Conservation (phyloP, 2,329 filamentous ascomycete species). For the Colletotrichum abscissum region DNA sequence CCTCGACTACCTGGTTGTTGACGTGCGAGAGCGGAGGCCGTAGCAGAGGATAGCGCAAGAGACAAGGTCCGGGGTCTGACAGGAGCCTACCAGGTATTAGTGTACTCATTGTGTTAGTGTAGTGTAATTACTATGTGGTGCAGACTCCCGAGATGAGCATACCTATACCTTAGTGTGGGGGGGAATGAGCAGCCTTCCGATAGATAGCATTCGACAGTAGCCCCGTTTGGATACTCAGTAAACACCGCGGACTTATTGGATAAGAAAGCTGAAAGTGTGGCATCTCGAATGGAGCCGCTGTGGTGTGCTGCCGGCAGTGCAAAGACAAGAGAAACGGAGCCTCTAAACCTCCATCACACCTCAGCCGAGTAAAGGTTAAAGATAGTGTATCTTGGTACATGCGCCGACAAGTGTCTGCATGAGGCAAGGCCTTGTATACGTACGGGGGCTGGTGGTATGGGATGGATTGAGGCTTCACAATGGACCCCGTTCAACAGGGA, state of each 20-base stretch:
- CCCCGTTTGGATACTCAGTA: not conserved
- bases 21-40: constrained; percentile 30
- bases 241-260: not conserved
- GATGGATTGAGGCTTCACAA: too few species aligned
- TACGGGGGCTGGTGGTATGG: too few species aligned
- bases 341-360: not conserved
- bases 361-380: not conserved
- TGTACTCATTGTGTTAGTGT: not conserved
- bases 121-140: constrained; percentile 12
- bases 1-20: constrained; percentile 15
- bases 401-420: not conserved
- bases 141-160: constrained; percentile 32
- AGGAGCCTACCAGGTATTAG: not conserved
- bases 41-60: constrained; percentile 19
- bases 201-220: not conserved
- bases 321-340: not conserved
- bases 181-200: not conserved
- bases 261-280: constrained; percentile 15
- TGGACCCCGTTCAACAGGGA: not conserved
- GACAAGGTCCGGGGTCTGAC: constrained; percentile 32
- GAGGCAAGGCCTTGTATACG: not conserved
- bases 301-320: not conserved
- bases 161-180: not conserved
- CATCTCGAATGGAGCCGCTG: not conserved
- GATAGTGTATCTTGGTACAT: not conserved